Base-by-base conservation (phyloP, 2,329 filamentous ascomycete species). In the Periconia sp. region DNA sequence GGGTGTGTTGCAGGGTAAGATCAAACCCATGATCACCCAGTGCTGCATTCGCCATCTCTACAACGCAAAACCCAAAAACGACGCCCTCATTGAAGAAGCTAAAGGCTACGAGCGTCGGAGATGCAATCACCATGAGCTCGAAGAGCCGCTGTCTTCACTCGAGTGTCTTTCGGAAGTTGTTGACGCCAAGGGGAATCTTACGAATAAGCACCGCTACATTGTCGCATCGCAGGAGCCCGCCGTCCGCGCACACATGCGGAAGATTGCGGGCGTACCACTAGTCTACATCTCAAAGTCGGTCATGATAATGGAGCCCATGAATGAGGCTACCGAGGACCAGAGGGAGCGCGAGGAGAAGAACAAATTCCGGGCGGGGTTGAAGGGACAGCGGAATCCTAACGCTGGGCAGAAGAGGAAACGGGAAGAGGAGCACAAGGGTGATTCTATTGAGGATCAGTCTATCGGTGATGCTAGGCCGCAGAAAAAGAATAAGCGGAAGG, bases 11-110 rank as follows among this genome's bases (percentile, higher is more conserved):
- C 89, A 95, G 64, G 92, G 89, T 48, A 82, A 89, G 68, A 85
- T 91, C 3, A 32, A 41, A 18, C 38, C 32, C n/a, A 83, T 91
- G 82, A 88, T 92, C 52, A 89, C 87, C 15, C 87, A 89, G 73
- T 91, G 88, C 73, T 87, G 83, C 44, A 91, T 92, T 67, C 84
- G 87, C 56, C 87, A 89, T 66, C 80, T 94, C 31, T 92, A 92
- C 71, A 78, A 78, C 13, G 76, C 78, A 39, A 80, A 81, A 50
- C 64, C 75, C 65, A 56, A 72, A 43, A 78, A 80, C 57, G 70
- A 77, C 21, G 63, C 74, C n/a, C 80, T 88, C 37, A 92, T 95
- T 59, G 80, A 85, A 32, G 77, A 85, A 52, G 89, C 88, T 15
- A 92, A 94, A 72, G 79, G 76, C 11, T 84, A 84, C 63, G 89